Base-by-base conservation (phyloP, 2,329 filamentous ascomycete species). In the Talaromyces sp. region DNA sequence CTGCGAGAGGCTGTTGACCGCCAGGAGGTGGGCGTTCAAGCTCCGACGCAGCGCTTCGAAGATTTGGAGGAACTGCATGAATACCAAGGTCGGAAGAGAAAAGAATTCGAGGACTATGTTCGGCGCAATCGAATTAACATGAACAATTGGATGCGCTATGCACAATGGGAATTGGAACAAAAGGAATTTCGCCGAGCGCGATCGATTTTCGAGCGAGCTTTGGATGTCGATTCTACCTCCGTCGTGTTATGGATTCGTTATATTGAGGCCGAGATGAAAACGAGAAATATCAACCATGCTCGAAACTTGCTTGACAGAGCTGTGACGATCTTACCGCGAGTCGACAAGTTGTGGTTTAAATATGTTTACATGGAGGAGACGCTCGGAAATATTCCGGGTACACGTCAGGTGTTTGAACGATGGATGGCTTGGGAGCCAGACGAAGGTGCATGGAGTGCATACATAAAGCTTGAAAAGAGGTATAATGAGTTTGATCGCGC, bases 321-420 rank as follows among this genome's bases (percentile, higher is more conserved):
- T n/a, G 92, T 98, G 62, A 93, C 93, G 0, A 91, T 96, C 64
- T 82, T 97, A 45, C 95, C 95, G 5, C 85, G 95, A 65, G 87
- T 98, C 47, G 93, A 98, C 76, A 98, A 98, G 83, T 82, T 99
- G 39, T 99, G 95, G 95, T 99, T 97, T 83, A 98, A 98, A 77
- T 99, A 97, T 82, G 92, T 96, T 31, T 97, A 96, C 77, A 96
- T 97, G 90, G 94, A 98, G 81, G 95, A 99, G 84, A 98, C 94
- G 80, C 85, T 99, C 63, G 93, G 93, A 7, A 97, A 99, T 73
- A 89, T 99, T 58, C 88, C 93, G 3, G 95, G 94, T 41, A 96
- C 93, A 2, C 84, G 95, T 65, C 92, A 97, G 72, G 92, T 98
- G 0, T 99, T 98, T 75, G 95, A 99, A 80, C 85, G 95, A 54